Conservation (phyloP, 148 eudicot species). For the Persicaria maculosa region DNA sequence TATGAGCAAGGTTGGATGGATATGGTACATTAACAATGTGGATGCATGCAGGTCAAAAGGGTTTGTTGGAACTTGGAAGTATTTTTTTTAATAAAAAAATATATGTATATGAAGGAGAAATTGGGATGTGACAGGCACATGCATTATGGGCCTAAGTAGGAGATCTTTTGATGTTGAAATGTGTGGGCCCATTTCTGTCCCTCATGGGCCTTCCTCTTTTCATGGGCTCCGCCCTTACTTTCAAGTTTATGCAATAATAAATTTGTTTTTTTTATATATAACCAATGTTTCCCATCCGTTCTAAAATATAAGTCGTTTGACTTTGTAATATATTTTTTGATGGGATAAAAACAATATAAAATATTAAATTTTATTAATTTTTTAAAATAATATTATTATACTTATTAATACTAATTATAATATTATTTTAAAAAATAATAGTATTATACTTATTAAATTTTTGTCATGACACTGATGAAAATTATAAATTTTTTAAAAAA, state of each 20-base stretch:
- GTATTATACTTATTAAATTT: no score
- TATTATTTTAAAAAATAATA: no score
- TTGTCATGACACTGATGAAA: no score
- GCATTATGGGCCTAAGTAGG: conserved; percentile 9
- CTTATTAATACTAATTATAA: no score
- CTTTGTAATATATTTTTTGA: no score
- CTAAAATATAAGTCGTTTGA: no score
- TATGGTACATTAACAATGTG: background rate
- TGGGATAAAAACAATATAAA: no score
- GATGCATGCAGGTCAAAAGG: conserved; percentile 5
- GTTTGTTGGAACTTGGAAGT: background rate
- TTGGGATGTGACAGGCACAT: conserved; percentile 2
- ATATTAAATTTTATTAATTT: no score
- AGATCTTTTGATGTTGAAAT: conserved; percentile 14
- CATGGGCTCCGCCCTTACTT: background rate
- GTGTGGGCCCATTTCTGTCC: conserved; percentile 4
- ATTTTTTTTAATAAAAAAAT: background rate
- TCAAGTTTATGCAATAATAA: background rate
- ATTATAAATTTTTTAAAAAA: no score
- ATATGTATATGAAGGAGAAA: background rate
- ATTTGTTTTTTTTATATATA: background rate
- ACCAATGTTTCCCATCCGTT: background rate
- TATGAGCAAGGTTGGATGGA: background rate
- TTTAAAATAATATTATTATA: no score
- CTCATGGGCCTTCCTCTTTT: conserved; percentile 9